These are phyloP conservation scores for Sarocladiaceae sp. DNA, from an alignment of 2,329 filamentous ascomycete species.

Conservation along the genomic window DNA sequence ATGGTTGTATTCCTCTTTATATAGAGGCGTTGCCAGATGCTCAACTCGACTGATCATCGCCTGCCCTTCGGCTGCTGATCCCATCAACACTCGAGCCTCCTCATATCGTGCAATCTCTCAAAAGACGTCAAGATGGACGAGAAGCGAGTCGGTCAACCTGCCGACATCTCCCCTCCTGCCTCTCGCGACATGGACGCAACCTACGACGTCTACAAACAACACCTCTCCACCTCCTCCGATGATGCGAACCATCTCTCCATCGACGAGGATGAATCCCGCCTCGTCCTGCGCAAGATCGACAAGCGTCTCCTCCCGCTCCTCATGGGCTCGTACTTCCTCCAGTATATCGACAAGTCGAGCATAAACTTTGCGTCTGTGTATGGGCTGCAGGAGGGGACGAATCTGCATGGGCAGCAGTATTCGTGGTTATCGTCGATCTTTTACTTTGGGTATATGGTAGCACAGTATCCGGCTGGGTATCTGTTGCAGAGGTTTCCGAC, in stretches of 20 bases:
- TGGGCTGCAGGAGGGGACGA: background rate
- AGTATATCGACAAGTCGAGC: constrained; percentile 40
- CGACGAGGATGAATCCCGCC: constrained; percentile 17
- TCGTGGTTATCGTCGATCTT: background rate
- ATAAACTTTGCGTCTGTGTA: constrained; percentile 25
- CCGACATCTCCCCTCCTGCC: background rate
- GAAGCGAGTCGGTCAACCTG: background rate
- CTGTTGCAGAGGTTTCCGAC: background rate
- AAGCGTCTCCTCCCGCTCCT: constrained; percentile 46
- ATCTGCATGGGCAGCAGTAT: background rate
- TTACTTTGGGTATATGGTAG: background rate
- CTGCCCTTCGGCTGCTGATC: background rate
- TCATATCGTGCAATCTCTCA: background rate
- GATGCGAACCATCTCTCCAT: background rate
- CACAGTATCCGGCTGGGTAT: background rate
- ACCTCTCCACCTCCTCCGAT: background rate
- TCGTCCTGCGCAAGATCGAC: constrained; percentile 50
- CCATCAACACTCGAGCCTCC: background rate
- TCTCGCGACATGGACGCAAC: background rate
- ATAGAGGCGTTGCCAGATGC: too few species aligned
- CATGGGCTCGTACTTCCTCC: constrained; percentile 34
- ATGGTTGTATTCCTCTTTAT: too few species aligned
- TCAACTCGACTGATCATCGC: too few species aligned
- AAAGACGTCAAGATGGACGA: background rate
- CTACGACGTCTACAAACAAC: background rate